Evolutionary conservation across 108 stramenopile genomes (phyloP).

Genomic region (Poteriospumella lacustris): DNA sequence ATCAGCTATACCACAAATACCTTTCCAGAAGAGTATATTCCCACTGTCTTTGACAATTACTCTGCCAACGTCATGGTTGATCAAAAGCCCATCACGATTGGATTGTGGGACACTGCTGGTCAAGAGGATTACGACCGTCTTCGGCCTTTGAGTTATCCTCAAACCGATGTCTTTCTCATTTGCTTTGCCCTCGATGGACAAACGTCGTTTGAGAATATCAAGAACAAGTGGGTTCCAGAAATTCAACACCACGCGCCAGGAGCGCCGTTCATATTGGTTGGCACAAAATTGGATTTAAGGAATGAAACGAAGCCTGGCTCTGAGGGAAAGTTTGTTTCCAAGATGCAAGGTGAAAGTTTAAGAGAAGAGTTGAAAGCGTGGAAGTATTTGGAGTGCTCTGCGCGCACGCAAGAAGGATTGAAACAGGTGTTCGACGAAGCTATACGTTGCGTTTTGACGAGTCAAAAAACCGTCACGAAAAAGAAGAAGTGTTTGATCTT

Average conservation of each 20-base stretch:
- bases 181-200: conserved; percentile 54
- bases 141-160: conserved; percentile 60
- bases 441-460: conserved; percentile 47
- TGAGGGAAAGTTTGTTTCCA: conserved; percentile 26
- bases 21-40: conserved; percentile 67
- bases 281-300: conserved; percentile 57
- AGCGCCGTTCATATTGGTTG: conserved; percentile 62
- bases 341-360: conserved; percentile 45
- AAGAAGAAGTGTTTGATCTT: conserved; percentile 41
- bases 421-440: conserved; percentile 58
- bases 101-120: conserved; percentile 66
- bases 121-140: conserved; percentile 68
- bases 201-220: conserved; percentile 56
- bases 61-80: conserved; percentile 59
- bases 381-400: conserved; percentile 62
- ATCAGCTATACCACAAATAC: conserved; percentile 67
- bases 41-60: conserved; percentile 64
- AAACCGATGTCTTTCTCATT: conserved; percentile 64
- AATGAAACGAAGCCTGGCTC: conserved; percentile 38
- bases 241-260: conserved; percentile 46
- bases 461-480: conserved; percentile 35
- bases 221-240: conserved; percentile 52
- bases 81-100: conserved; percentile 57
- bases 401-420: conserved; percentile 59
- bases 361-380: conserved; percentile 53